These are phyloP conservation scores for Arxiozyma bovina DNA, from an alignment of 1,139 yeast species.

Conservation along the genomic window DNA sequence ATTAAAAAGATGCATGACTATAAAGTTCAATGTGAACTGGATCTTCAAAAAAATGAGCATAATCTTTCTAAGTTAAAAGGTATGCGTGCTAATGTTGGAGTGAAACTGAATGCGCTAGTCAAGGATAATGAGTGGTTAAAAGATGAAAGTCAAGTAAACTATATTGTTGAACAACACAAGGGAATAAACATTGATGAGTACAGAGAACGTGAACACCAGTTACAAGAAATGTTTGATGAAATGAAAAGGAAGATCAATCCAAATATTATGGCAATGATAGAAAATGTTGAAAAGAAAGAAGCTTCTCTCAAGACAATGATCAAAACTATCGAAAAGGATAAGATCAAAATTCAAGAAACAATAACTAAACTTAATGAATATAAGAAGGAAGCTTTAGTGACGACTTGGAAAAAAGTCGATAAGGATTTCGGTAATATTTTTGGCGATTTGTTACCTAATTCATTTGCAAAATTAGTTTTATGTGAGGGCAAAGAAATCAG, in stretches of 20 bases:
- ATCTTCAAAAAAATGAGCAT: conserved; percentile 52
- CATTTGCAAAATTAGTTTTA: conserved; percentile 84
- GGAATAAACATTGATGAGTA: conserved; percentile 57
- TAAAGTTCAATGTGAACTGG: conserved; percentile 44
- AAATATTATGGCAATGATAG: conserved; percentile 89
- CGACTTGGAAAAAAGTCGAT: conserved; percentile 80
- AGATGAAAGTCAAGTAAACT: conserved; percentile 49
- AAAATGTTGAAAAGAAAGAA: conserved; percentile 86
- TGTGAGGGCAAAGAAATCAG: conserved; percentile 74
- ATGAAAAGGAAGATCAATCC: conserved; percentile 80
- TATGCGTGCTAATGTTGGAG: conserved; percentile 37
- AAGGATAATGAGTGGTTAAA: conserved; percentile 64
- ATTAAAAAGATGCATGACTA: conserved; percentile 45
- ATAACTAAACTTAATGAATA: conserved; percentile 79
- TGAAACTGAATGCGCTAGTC: conserved; percentile 42
- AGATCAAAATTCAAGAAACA: conserved; percentile 81
- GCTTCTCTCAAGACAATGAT: conserved; percentile 70
- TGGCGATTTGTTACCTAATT: conserved; percentile 79
- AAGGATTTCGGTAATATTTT: conserved; percentile 89
- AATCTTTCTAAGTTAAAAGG: conserved; percentile 52
- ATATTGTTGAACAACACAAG: conserved; percentile 49
- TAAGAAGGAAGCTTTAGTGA: conserved; percentile 71
- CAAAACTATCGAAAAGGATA: conserved; percentile 81
- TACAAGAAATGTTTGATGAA: conserved; percentile 57
- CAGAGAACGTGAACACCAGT: conserved; percentile 46